phyloP scores from a whole-genome alignment of 129 eudicot genomes.

The Silybum marianum region DNA sequence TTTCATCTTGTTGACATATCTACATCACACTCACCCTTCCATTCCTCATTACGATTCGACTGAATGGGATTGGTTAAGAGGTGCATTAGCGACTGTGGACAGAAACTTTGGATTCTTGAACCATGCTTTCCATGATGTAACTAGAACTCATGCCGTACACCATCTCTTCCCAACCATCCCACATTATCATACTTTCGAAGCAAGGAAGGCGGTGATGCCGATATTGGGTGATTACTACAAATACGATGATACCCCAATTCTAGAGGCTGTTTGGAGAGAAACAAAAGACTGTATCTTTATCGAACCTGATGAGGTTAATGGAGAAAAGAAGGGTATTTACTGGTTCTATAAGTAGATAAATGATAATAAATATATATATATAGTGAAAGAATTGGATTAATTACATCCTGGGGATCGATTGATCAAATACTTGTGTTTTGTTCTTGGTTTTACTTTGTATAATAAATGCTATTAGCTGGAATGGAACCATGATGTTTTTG shows the following conservation, averaged over 20 bases:
- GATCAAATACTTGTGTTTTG: background rate
- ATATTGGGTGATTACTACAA: slow-evolving; percentile 35
- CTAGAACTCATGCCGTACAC: slow-evolving; percentile 36
- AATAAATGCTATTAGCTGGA: background rate
- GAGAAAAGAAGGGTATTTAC: slow-evolving; percentile 32
- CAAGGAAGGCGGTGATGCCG: slow-evolving; percentile 34
- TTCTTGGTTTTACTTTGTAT: background rate
- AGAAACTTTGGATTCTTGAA: slow-evolving; percentile 37
- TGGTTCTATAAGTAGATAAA: slow-evolving; percentile 31
- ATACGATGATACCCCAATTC: slow-evolving; percentile 26
- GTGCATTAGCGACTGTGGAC: slow-evolving; percentile 40
- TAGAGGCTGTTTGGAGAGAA: slow-evolving; percentile 38
- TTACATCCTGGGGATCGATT: background rate
- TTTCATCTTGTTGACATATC: slow-evolving; percentile 30
- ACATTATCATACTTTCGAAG: slow-evolving; percentile 38
- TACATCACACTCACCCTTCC: slow-evolving; percentile 40
- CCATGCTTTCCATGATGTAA: slow-evolving; percentile 33
- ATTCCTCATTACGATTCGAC: slow-evolving; percentile 38
- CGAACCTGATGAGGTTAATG: slow-evolving; percentile 28
- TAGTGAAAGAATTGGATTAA: background rate
- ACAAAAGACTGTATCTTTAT: slow-evolving; percentile 42
- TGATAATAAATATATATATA: background rate
- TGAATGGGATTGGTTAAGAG: slow-evolving; percentile 44
- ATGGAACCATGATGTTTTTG: background rate
- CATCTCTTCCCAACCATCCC: slow-evolving; percentile 41